Evolutionary conservation across 371 early-diverging fungal species (phyloP).

Genomic region (Rhizomucor miehei): DNA sequence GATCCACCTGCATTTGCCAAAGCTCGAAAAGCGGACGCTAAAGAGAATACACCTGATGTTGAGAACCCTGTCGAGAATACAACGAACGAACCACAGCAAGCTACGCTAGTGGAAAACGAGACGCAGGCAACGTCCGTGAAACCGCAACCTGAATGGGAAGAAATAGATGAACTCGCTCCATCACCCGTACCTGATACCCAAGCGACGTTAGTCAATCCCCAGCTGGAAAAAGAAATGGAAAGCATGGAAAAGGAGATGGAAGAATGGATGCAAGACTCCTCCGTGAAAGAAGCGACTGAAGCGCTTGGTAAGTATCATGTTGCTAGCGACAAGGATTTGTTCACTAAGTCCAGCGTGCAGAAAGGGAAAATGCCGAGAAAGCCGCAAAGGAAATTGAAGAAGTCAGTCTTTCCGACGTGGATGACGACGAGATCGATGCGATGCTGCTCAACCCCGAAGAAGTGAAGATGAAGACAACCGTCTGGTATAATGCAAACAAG

Average conservation of each 20-base stretch:
- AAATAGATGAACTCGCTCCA: not conserved
- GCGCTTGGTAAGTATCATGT: slow-evolving; percentile 27
- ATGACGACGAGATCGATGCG: slow-evolving; percentile 76
- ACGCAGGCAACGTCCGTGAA: slow-evolving; percentile 1
- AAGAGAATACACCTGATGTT: slow-evolving; percentile 5
- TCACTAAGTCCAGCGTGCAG: slow-evolving; percentile 15
- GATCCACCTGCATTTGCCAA: slow-evolving; percentile 88
- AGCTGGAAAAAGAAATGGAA: slow-evolving; percentile 20
- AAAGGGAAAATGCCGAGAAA: slow-evolving; percentile 19
- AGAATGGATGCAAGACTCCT: slow-evolving; percentile 28
- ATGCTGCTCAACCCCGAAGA: slow-evolving; percentile 75
- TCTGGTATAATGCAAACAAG: slow-evolving; percentile 87
- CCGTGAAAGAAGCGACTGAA: slow-evolving; percentile 26
- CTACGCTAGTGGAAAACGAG: not conserved
- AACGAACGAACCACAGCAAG: not conserved
- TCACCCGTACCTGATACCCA: slow-evolving; percentile 8
- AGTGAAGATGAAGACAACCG: slow-evolving; percentile 68
- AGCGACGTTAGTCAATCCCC: slow-evolving; percentile 10
- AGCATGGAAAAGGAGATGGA: slow-evolving; percentile 47
- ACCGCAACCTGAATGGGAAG: not conserved
- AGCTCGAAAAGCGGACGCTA: slow-evolving; percentile 18
- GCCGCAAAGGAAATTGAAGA: slow-evolving; percentile 16
- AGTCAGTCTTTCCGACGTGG: slow-evolving; percentile 57
- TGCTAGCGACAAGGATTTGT: slow-evolving; percentile 1
- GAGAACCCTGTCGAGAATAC: not conserved